phyloP scores from a whole-genome alignment of 2,329 filamentous ascomycete genomes.

The Colletotrichum sp. region DNA sequence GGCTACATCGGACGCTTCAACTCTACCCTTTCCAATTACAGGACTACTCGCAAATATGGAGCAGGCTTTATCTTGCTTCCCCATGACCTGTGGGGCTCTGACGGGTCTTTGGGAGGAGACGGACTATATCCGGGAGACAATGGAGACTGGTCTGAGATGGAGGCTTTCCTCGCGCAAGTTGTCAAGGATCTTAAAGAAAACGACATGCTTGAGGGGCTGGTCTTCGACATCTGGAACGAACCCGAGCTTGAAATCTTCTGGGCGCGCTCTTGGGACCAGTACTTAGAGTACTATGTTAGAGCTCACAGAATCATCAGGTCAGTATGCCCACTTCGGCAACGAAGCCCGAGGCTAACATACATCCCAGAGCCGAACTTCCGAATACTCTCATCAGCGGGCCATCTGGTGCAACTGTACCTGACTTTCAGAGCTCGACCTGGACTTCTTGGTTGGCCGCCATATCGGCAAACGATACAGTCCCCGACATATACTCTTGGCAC shows the following conservation, averaged over 20 bases:
- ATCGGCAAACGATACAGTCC: not conserved
- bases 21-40: not conserved
- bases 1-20: not conserved
- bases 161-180: not conserved
- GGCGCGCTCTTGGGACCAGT: not conserved
- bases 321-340: not conserved
- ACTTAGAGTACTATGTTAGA: not conserved
- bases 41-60: not conserved
- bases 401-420: not conserved
- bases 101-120: not conserved
- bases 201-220: not conserved
- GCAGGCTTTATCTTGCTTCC: not conserved
- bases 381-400: not conserved
- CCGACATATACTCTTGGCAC: not conserved
- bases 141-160: not conserved
- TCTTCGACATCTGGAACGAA: not conserved
- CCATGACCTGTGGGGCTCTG: not conserved
- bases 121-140: not conserved
- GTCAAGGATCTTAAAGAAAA: not conserved
- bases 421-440: not conserved
- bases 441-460: not conserved
- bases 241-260: not conserved
- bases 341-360: not conserved
- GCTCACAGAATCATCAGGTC: not conserved
- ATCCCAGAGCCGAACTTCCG: accelerated